phyloP scores from a whole-genome alignment of 805 yeast genomes.

The Lipomyces mesembrius region DNA sequence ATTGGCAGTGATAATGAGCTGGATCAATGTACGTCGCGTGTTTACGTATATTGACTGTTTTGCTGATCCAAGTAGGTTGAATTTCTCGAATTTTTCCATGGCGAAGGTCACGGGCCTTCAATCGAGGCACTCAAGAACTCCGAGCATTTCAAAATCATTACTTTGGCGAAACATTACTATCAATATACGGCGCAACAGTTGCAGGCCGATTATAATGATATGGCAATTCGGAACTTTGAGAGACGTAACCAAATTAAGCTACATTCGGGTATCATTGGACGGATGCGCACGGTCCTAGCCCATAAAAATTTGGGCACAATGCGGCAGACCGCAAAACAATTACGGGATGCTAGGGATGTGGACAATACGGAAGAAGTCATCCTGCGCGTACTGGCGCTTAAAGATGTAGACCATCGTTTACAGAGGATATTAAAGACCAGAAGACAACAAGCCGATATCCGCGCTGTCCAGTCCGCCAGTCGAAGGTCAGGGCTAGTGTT shows the following conservation, averaged over 20 bases:
- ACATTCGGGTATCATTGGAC: background rate
- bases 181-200: constrained; percentile 56
- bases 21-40: constrained; percentile 55
- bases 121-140: constrained; percentile 59
- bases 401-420: constrained; percentile 65
- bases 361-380: constrained; percentile 67
- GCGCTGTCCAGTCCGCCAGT: constrained; percentile 12
- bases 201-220: constrained; percentile 60
- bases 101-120: constrained; percentile 81
- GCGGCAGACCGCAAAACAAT: constrained; percentile 53
- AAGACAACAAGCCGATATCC: constrained; percentile 56
- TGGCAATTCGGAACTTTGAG: constrained; percentile 57
- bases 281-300: constrained; percentile 61
- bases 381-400: constrained; percentile 69
- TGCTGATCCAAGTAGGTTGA: constrained; percentile 39
- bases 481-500: constrained; percentile 10
- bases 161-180: constrained; percentile 50
- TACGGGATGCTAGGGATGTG: constrained; percentile 52
- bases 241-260: constrained; percentile 38
- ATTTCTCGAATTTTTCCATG: constrained; percentile 76
- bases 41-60: background rate
- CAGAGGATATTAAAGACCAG: constrained; percentile 63
- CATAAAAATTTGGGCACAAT: constrained; percentile 67
- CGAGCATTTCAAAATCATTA: constrained; percentile 21
- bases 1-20: constrained; percentile 67